These are phyloP conservation scores for Solanum habrochaites DNA, from an alignment of 257 asterid species.

Conservation along the genomic window DNA sequence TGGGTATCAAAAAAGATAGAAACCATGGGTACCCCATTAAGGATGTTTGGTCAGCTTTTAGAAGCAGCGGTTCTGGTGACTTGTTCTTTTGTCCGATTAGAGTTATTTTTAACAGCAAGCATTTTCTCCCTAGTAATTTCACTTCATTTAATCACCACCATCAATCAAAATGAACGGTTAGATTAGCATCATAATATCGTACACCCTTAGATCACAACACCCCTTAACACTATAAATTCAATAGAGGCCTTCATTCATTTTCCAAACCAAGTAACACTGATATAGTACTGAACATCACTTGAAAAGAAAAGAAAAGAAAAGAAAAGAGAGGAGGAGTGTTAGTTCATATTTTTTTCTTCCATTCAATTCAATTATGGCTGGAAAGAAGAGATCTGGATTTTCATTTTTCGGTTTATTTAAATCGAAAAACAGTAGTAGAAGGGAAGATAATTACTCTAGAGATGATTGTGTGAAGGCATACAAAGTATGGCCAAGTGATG, in stretches of 20 bases:
- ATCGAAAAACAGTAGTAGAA: slow-evolving; percentile 6
- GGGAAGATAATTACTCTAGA: slow-evolving; percentile 4
- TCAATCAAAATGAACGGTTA: slow-evolving; percentile 28
- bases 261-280: not conserved
- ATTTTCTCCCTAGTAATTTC: slow-evolving; percentile 10
- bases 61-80: slow-evolving; percentile 33
- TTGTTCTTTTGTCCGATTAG: slow-evolving; percentile 18
- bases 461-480: slow-evolving; percentile 54
- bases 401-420: slow-evolving; percentile 42
- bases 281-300: not conserved
- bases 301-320: no score
- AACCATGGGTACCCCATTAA: not conserved
- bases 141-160: slow-evolving; percentile 36
- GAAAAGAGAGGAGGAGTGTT: not conserved
- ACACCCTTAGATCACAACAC: slow-evolving; percentile 21
- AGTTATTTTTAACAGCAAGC: slow-evolving; percentile 14
- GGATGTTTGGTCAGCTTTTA: slow-evolving; percentile 19
- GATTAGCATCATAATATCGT: slow-evolving; percentile 2
- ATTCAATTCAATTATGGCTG: slow-evolving; percentile 21
- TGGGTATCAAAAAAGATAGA: not conserved
- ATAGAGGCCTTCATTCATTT: slow-evolving; percentile 2
- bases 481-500: slow-evolving; percentile 73
- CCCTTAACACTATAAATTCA: slow-evolving; percentile 33
- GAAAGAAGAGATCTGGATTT: slow-evolving; percentile 29
- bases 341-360: not conserved